A percentile compares a stretch with the other conserved stretches of the same genome.
Conservation (phyloP, 805 yeast species). For the Saturnispora mendoncae region DNA sequence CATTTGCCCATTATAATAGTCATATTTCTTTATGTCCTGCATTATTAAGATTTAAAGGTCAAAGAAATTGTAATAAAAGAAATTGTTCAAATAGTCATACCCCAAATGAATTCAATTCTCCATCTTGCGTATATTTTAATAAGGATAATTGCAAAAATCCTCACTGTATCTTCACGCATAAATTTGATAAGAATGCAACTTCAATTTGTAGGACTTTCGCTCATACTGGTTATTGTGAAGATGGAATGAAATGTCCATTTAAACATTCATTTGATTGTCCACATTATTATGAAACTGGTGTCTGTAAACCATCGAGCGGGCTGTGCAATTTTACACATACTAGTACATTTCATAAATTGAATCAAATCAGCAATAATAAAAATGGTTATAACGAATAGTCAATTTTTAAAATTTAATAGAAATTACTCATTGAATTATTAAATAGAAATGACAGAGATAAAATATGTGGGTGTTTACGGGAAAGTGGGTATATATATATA, state of each 20-base stretch:
- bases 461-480: no score
- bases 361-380: no score
- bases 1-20: conserved; percentile 41
- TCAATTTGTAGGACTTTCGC: conserved; percentile 58
- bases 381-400: no score
- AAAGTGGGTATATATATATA: background rate
- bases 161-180: conserved; percentile 45
- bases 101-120: conserved; percentile 51
- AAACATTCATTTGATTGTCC: conserved; percentile 62
- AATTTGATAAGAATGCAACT: conserved; percentile 30
- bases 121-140: conserved; percentile 46
- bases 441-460: background rate
- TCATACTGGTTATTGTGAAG: conserved; percentile 55
- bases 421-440: no score
- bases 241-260: conserved; percentile 49
- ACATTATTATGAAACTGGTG: conserved; percentile 53
- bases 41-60: conserved; percentile 27
- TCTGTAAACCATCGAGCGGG: background rate
- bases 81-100: conserved; percentile 51
- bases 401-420: no score
- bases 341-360: no score
- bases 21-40: conserved; percentile 48
- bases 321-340: conserved; percentile 36
- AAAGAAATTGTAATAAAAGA: conserved; percentile 38
- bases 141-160: conserved; percentile 37